Percentiles rank a stretch among this genome's conserved stretches.
Conservation (phyloP, 176 grass and related monocot genomes). For the Leersia perrieri region DNA sequence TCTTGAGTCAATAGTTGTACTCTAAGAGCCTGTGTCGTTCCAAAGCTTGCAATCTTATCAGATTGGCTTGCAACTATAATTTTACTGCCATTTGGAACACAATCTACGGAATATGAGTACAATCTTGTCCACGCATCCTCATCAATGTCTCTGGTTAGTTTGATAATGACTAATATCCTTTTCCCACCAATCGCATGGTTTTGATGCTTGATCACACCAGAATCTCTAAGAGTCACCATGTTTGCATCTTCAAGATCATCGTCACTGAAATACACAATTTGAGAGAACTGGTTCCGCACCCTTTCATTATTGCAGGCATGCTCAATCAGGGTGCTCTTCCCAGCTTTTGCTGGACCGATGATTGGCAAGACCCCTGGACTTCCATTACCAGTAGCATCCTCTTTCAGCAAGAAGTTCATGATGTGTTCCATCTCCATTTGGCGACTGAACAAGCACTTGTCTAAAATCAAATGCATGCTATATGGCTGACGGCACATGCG, state of each 20-base stretch:
- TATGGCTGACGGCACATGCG: neutral
- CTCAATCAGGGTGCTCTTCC: slow-evolving; percentile 28
- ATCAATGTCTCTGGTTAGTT: neutral
- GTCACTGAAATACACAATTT: neutral
- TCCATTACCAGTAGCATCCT: neutral
- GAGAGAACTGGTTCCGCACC: slow-evolving; percentile 17
- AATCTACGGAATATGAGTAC: neutral
- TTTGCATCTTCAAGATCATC: neutral
- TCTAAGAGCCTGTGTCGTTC: neutral
- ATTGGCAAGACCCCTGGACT: neutral
- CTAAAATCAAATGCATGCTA: neutral
- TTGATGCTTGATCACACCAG: neutral
- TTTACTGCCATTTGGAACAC: neutral
- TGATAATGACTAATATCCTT: slow-evolving; percentile 8
- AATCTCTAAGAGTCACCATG: neutral
- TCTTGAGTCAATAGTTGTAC: neutral
- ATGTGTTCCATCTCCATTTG: neutral
- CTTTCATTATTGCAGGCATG: slow-evolving; percentile 1
- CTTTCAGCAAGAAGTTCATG: neutral
- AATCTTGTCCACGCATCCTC: neutral
- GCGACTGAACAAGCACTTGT: neutral
- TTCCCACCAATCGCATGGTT: neutral
- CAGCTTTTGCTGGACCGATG: neutral
- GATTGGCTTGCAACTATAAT: neutral
- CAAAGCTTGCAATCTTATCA: neutral